Percentiles rank a stretch among this genome's conserved stretches.
Evolutionary conservation across 495 filamentous ascomycete genomes (phyloP).

Genomic region (Cladorrhinum samala): DNA sequence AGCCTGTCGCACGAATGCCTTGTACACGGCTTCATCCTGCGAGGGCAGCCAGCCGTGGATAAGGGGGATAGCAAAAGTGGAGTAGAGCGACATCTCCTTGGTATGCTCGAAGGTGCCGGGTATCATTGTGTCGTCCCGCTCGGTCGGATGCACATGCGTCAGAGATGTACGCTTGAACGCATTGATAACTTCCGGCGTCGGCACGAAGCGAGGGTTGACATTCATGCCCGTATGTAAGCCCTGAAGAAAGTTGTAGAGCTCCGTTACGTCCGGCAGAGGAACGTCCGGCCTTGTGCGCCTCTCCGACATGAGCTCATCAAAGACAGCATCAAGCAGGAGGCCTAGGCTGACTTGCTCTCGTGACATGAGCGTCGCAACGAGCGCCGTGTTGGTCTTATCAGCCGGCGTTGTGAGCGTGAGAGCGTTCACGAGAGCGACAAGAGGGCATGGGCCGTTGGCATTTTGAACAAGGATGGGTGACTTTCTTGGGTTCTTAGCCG

Average conservation of each 20-base stretch:
- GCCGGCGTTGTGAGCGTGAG: conserved; percentile 71
- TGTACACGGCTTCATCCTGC: conserved; percentile 53
- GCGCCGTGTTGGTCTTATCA: conserved; percentile 52
- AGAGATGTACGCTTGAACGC: conserved; percentile 39
- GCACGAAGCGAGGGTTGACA: conserved; percentile 85
- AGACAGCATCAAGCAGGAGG: conserved; percentile 75
- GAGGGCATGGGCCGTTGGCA: conserved; percentile 86
- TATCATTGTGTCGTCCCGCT: conserved; percentile 38
- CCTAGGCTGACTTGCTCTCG: conserved; percentile 86
- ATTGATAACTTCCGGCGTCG: conserved; percentile 31
- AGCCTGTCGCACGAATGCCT: conserved; percentile 63
- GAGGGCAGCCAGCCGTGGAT: conserved; percentile 91
- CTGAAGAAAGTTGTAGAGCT: conserved; percentile 79
- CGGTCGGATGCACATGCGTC: conserved; percentile 35
- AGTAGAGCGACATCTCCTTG: conserved; percentile 76
- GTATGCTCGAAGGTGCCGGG: conserved; percentile 78
- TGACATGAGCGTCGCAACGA: conserved; percentile 66
- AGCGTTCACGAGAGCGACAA: conserved; percentile 91
- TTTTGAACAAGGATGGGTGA: conserved; percentile 87
- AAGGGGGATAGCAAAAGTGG: conserved; percentile 78
- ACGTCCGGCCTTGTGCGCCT: conserved; percentile 37
- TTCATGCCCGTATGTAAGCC: conserved; percentile 97
- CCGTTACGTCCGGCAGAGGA: conserved; percentile 72
- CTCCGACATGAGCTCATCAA: conserved; percentile 81
- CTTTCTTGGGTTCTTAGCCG: conserved; percentile 34